Conservation (phyloP, 129 eudicot genomes). For the Ambrosia artemisiifolia region DNA sequence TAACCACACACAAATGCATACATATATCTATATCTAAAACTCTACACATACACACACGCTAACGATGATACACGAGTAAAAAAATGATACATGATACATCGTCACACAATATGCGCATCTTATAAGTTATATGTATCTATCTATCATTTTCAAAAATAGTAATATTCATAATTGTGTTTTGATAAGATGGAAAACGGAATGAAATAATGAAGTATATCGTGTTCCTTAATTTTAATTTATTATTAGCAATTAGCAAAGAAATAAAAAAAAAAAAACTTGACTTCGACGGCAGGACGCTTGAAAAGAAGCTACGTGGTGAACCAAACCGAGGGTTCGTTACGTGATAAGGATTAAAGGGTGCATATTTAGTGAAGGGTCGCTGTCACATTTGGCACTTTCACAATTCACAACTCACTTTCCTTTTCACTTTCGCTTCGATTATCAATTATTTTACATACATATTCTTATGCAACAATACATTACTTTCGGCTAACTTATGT, state of each 20-base stretch:
- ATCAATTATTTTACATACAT: not conserved
- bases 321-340: not conserved
- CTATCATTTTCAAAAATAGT: no score
- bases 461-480: constrained; percentile 10
- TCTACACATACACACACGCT: not conserved
- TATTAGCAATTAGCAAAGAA: no score
- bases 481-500: constrained; percentile 14
- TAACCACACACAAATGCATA: not conserved
- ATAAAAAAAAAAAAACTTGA: no score
- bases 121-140: no score
- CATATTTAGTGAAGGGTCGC: constrained; percentile 10
- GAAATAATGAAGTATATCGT: no score
- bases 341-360: constrained; percentile 10
- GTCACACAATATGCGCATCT: no score
- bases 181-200: no score
- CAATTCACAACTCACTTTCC: constrained; percentile 23
- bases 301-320: constrained; percentile 6
- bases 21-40: not conserved
- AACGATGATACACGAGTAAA: no score
- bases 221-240: no score
- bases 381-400: constrained; percentile 29
- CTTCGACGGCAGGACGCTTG: not conserved
- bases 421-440: not conserved
- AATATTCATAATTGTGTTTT: no score
- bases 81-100: no score